These are phyloP conservation scores for Pugionium dolabratum DNA, from an alignment of 345 rosid species.

Conservation along the genomic window DNA sequence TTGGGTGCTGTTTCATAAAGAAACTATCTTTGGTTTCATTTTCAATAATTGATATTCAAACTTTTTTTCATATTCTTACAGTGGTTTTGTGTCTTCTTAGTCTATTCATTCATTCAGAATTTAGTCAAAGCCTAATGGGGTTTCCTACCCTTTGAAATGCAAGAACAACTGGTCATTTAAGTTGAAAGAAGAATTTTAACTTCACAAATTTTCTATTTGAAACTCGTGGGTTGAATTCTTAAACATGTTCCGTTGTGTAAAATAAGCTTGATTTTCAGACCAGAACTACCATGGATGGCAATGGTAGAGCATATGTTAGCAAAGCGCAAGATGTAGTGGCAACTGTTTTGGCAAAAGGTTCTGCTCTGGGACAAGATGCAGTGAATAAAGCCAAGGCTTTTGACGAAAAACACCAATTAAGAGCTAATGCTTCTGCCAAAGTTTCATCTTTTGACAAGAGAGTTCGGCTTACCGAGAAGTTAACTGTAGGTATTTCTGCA, in stretches of 20 bases:
- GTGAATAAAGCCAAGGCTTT: slow-evolving; percentile 92
- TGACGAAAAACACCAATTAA: slow-evolving; percentile 80
- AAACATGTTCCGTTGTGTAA: too few species aligned
- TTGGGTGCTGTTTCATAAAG: too few species aligned
- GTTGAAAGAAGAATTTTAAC: slow-evolving; percentile 6
- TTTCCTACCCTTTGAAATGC: not conserved
- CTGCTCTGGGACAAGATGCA: slow-evolving; percentile 88
- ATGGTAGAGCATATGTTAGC: slow-evolving; percentile 67
- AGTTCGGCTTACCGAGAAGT: slow-evolving; percentile 83
- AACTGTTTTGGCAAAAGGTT: slow-evolving; percentile 79
- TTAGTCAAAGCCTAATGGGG: not conserved
- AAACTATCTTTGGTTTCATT: not conserved
- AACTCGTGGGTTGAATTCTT: not conserved
- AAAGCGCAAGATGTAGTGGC: slow-evolving; percentile 88
- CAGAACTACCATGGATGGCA: slow-evolving; percentile 47
- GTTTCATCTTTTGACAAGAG: slow-evolving; percentile 74
- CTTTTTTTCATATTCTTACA: not conserved
- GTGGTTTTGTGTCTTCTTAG: not conserved
- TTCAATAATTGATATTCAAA: not conserved
- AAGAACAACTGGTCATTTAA: not conserved
- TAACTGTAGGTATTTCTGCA: slow-evolving; percentile 75
- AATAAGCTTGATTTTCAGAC: slow-evolving; percentile 44
- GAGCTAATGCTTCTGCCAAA: slow-evolving; percentile 90
- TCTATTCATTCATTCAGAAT: not conserved
- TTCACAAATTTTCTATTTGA: not conserved